Evolutionary conservation across 2,329 filamentous ascomycete genomes (phyloP).

Genomic region (Colletotrichum siamense): DNA sequence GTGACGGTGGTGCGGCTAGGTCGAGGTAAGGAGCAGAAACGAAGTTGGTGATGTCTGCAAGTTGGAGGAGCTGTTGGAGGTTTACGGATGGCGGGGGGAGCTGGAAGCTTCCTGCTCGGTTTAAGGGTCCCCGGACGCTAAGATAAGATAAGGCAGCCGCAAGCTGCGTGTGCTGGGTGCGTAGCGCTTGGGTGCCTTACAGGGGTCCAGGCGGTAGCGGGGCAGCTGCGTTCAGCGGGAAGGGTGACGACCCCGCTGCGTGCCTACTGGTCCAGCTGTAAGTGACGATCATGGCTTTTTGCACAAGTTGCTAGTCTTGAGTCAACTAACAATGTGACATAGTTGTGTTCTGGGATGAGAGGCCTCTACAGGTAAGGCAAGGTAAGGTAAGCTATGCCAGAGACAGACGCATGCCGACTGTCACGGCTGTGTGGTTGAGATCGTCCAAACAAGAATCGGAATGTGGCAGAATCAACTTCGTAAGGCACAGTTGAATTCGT

Average conservation of each 20-base stretch:
- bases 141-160: conserved; percentile 15
- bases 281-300: neutral
- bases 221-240: neutral
- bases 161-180: neutral
- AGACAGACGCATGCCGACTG: too few species aligned
- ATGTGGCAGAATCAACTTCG: too few species aligned
- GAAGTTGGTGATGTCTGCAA: neutral
- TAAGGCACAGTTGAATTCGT: too few species aligned
- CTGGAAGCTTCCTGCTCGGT: neutral
- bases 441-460: neutral
- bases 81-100: neutral
- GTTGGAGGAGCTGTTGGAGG: neutral
- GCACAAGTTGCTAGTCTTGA: neutral
- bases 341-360: neutral
- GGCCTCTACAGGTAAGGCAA: neutral
- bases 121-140: conserved; percentile 12
- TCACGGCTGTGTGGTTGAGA: too few species aligned
- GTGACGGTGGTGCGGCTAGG: neutral
- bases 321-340: neutral
- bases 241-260: conserved; percentile 1
- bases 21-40: neutral
- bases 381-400: too few species aligned
- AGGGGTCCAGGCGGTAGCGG: neutral
- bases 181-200: neutral
- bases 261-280: neutral